Evolutionary conservation across 2,329 filamentous ascomycete genomes (phyloP), one percentile per base, ranked within the genome.

Genomic region (Coniochaeta sp.): DNA sequence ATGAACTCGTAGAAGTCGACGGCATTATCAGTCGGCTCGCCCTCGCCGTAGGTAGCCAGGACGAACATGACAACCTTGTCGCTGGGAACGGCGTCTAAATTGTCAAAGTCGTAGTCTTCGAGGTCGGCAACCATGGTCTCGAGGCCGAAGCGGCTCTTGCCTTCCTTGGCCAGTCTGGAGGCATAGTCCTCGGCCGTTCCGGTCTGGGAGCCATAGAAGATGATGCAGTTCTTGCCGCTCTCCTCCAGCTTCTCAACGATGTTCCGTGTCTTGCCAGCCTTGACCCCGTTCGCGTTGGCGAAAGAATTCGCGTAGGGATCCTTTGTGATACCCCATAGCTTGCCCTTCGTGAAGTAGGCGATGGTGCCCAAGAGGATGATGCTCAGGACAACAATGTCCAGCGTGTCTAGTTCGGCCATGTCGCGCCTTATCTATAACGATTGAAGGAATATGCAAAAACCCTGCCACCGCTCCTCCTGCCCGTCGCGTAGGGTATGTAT

Each of bases 1-100:
- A 98, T 83, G 77, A 97, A 98, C 74, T 99, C 95, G 79, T 96
- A 97, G 79, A 99, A 99, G 68, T 99, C 95, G 64, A 98, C 95
- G 7, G 96, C 95, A 72, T 99, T 99, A 71, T 99, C 95, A 34
- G 96, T 99, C 52, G 95, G 95, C 77, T 99, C 96, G 64, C 95
- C 95, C 81, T 99, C 95, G 66, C 95, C 95, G 70, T 99, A 99
- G 38, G 96, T 99, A 58, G 95, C 95, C 64, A 99, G 83, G 62
- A 99, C 89, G 72, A 99, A 99, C 79, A 99, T 89, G 68, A 89
- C 90, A 58, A 99, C 77, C 77, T 97, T 96, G 76, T 98, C 93
- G 65, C 87, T 86, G 52, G 93, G 90, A 68, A 98, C 86, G 60
- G 86, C 81, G 74, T 99, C 93, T 64, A 99, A 82, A 70, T 93